These are phyloP conservation scores for Chlamydomonas incerta DNA, from an alignment of 139 green algal species.

Conservation along the genomic window DNA sequence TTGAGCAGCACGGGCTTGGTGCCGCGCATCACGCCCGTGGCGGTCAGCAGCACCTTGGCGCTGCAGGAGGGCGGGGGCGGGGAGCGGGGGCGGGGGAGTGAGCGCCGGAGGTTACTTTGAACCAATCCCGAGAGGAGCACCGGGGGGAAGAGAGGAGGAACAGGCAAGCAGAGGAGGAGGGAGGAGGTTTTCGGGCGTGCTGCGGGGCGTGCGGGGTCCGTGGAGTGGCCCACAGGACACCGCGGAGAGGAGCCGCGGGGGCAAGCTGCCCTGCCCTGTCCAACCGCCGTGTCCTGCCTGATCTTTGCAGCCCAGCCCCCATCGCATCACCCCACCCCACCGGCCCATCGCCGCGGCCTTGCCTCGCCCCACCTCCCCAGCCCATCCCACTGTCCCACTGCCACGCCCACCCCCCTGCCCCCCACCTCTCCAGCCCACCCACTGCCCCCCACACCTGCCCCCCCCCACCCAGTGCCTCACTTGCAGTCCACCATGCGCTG, in stretches of 20 bases:
- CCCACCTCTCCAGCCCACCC: not conserved
- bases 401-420: not conserved
- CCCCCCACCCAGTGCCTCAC: slow-evolving; percentile 48
- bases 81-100: not conserved
- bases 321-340: too few species aligned
- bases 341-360: too few species aligned
- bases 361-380: too few species aligned
- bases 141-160: not conserved
- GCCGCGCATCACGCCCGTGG: slow-evolving; percentile 76
- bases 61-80: slow-evolving; percentile 67
- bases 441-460: not conserved
- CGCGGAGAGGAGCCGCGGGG: too few species aligned
- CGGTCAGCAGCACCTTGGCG: slow-evolving; percentile 72
- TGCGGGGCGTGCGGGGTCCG: too few species aligned
- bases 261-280: too few species aligned
- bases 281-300: too few species aligned
- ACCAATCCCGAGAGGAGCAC: too few species aligned
- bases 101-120: too few species aligned
- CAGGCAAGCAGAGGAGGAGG: not conserved
- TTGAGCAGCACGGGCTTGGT: slow-evolving; percentile 80
- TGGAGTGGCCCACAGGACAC: too few species aligned
- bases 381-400: not conserved
- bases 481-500: slow-evolving; percentile 62
- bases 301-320: too few species aligned
- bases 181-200: too few species aligned